Evolutionary conservation across 2,329 filamentous ascomycete species (phyloP), one percentile per base, ranked within the genome.

Genomic region (Fusarium dlaminii): DNA sequence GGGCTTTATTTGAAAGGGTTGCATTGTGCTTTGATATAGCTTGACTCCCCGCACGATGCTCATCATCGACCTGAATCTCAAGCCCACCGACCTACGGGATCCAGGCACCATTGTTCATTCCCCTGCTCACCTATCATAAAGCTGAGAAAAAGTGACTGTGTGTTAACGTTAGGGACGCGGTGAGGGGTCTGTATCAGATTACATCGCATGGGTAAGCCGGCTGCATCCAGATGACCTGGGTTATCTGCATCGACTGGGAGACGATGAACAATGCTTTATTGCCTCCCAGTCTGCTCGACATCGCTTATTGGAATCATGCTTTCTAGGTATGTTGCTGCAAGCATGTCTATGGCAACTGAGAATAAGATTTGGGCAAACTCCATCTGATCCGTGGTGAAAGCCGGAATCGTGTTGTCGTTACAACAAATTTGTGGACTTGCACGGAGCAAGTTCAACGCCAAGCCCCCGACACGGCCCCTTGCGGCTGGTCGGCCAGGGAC

Each of bases 81-180:
- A 72, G 66, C 62, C 72, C 72, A 76, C 68, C 57, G 52, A 55
- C 60, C 63, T 74, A 66, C 63, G 58, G 76, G 66, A 78, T 77
- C 70, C 76, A 78, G 76, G 76, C 73, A 78, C 76, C 74, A 74
- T 73, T 64, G 65, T 62, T n/a, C 54, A 67, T 59, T 37, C 54
- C 45, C 24, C 43, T 39, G 45, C n/a, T 69, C 63, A 54, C 68
- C 62, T 66, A 75, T 64, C 52, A 62, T 39, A 22, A 66, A 67
- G 52, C 46, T 55, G 57, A 54, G 42, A 34, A 54, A 56, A 61
- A 49, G 66, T 56, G 70, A 45, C 40, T 32, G 37, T 55, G 36
- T 56, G 57, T 45, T n/a, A 51, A 32, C 32, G 55, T 72, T 72
- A 73, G 46, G 59, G 48, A 65, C 60, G 70, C 68, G 59, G 71